A percentile compares a stretch with the other conserved stretches of the same genome.
phyloP scores from a whole-genome alignment of 768 basidiomycete genomes.

The Suillus spraguei region DNA sequence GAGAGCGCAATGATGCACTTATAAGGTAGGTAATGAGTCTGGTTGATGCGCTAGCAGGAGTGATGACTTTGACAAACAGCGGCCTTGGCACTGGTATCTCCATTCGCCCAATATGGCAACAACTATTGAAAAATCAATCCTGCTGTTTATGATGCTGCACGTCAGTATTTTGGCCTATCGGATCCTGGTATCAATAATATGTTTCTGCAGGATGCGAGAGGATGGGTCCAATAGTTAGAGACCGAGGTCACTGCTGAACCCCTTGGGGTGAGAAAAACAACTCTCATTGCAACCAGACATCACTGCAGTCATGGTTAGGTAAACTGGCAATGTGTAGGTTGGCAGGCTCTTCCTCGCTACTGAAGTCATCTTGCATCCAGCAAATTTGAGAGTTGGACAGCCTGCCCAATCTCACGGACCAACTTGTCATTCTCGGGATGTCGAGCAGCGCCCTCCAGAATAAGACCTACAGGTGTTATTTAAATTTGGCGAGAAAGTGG shows the following conservation, averaged over 20 bases:
- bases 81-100: conserved; percentile 91
- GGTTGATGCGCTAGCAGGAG: conserved; percentile 9
- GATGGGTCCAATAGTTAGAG: conserved; percentile 47
- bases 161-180: conserved; percentile 77
- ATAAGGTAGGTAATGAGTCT: conserved; percentile 58
- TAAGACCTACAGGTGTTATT: conserved; percentile 58
- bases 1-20: conserved; percentile 54
- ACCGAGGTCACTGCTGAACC: conserved; percentile 38
- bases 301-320: conserved; percentile 85
- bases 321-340: conserved; percentile 76
- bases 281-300: conserved; percentile 88
- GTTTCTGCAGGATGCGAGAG: conserved; percentile 76
- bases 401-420: no score
- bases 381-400: conserved; percentile 82
- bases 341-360: conserved; percentile 19
- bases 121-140: conserved; percentile 92
- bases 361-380: conserved; percentile 70
- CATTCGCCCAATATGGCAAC: conserved; percentile 72
- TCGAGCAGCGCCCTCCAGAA: conserved; percentile 88
- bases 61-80: conserved; percentile 42
- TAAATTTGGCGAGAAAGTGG: conserved; percentile 8
- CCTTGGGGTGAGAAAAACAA: conserved; percentile 88
- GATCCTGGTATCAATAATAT: conserved; percentile 60
- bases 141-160: conserved; percentile 83
- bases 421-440: conserved; percentile 36